Evolutionary conservation across 768 basidiomycete genomes (phyloP).

Genomic region (Rhodotorula babjevae): DNA sequence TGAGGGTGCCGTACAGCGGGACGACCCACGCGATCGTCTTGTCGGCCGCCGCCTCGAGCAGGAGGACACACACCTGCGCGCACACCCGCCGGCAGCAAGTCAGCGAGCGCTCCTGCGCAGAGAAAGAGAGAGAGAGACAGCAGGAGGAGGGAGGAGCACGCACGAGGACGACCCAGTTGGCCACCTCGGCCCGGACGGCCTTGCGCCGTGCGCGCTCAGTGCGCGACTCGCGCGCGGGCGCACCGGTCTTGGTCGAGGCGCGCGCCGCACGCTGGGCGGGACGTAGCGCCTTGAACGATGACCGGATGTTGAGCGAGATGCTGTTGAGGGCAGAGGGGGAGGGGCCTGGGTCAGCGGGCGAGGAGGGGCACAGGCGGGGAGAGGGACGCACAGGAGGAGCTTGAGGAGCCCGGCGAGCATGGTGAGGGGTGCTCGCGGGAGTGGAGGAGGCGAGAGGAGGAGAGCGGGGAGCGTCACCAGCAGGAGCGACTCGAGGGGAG

Average conservation of each 20-base stretch:
- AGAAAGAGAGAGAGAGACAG: no score
- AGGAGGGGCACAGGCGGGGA: background rate
- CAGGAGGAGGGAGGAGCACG: background rate
- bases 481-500: no score
- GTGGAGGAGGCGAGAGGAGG: background rate
- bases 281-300: constrained; percentile 11
- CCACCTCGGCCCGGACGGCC: constrained; percentile 5
- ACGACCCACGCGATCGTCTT: constrained; percentile 1
- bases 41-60: constrained; percentile 18
- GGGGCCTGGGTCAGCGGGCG: background rate
- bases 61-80: constrained; percentile 4
- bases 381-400: background rate
- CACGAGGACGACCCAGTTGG: constrained; percentile 29
- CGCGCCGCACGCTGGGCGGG: background rate
- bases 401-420: constrained; percentile 31
- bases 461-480: background rate
- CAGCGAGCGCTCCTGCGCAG: no score
- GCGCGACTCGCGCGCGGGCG: background rate
- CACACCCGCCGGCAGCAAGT: no score
- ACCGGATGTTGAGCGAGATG: constrained; percentile 6
- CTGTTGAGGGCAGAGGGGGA: background rate
- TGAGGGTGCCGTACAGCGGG: constrained; percentile 27
- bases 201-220: background rate
- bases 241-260: fast-evolving
- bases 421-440: background rate